Percentiles rank a stretch among this genome's conserved stretches.
Evolutionary conservation across 192 early-diverging fungal species (phyloP).

Genomic region (Coemansia brasiliensis): DNA sequence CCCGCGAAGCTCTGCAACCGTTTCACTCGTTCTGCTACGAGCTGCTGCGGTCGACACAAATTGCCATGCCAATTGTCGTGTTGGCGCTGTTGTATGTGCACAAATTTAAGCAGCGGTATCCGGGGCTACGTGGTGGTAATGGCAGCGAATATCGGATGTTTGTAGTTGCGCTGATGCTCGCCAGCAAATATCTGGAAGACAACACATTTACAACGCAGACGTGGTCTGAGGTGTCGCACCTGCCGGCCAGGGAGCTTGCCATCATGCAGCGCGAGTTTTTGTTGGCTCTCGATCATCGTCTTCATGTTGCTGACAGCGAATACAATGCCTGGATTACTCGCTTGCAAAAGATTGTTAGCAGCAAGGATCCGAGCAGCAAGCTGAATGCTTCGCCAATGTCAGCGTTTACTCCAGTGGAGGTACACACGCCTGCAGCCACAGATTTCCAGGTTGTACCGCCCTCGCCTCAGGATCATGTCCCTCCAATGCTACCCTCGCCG

Average conservation of each 20-base stretch:
- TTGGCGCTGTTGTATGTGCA: slow-evolving; percentile 50
- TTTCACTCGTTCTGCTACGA: slow-evolving; percentile 52
- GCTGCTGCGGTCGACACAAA: slow-evolving; percentile 53
- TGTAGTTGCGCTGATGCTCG: slow-evolving; percentile 80
- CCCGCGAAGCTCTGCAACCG: slow-evolving; percentile 35
- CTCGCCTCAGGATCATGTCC: slow-evolving; percentile 19
- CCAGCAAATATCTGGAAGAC: slow-evolving; percentile 86
- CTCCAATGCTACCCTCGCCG: slow-evolving; percentile 20
- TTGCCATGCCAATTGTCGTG: slow-evolving; percentile 53
- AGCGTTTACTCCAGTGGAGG: slow-evolving; percentile 6
- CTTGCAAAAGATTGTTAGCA: slow-evolving; percentile 38
- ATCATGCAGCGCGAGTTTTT: slow-evolving; percentile 89
- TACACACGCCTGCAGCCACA: slow-evolving; percentile 19
- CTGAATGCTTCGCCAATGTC: slow-evolving; percentile 10
- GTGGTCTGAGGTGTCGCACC: slow-evolving; percentile 82
- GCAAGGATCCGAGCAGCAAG: slow-evolving; percentile 12
- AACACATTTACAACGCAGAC: slow-evolving; percentile 90
- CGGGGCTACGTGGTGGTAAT: slow-evolving; percentile 33
- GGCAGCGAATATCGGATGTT: slow-evolving; percentile 84
- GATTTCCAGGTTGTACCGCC: slow-evolving; percentile 48
- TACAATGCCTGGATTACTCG: slow-evolving; percentile 69
- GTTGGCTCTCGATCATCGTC: slow-evolving; percentile 69
- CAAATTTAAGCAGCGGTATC: slow-evolving; percentile 40
- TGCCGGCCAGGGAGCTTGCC: slow-evolving; percentile 77
- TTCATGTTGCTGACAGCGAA: slow-evolving; percentile 67